Evolutionary conservation across 2,329 filamentous ascomycete genomes (phyloP).

Genomic region (Knufia petricola): DNA sequence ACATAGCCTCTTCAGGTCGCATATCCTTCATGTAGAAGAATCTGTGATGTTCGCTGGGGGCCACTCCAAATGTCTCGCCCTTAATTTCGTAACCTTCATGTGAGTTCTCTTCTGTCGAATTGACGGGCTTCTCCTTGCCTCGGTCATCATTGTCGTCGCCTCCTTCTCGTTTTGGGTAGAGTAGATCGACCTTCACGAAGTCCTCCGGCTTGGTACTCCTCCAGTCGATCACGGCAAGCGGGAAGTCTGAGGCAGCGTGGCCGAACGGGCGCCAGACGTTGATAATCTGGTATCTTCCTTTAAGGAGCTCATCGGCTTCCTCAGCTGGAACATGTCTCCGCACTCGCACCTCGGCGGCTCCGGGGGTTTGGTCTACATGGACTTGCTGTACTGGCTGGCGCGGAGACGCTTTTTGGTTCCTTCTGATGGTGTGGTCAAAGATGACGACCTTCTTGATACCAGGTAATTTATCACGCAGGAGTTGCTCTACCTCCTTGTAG

Average conservation of each 20-base stretch:
- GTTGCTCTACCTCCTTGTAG: slow-evolving; percentile 51
- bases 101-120: slow-evolving; percentile 36
- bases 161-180: slow-evolving; percentile 52
- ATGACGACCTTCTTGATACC: slow-evolving; percentile 54
- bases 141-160: slow-evolving; percentile 52
- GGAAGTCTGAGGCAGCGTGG: slow-evolving; percentile 54
- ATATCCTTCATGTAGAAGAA: slow-evolving; percentile 62
- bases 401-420: slow-evolving; percentile 43
- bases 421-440: slow-evolving; percentile 63
- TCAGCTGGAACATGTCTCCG: slow-evolving; percentile 48
- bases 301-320: slow-evolving; percentile 49
- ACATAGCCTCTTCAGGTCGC: slow-evolving; percentile 46
- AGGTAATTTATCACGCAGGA: slow-evolving; percentile 46
- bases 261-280: slow-evolving; percentile 63
- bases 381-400: slow-evolving; percentile 60
- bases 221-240: slow-evolving; percentile 60
- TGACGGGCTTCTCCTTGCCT: slow-evolving; percentile 49
- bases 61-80: slow-evolving; percentile 54
- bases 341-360: slow-evolving; percentile 52
- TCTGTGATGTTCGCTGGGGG: slow-evolving; percentile 47
- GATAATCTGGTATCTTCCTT: slow-evolving; percentile 55
- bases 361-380: slow-evolving; percentile 62
- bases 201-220: slow-evolving; percentile 48
- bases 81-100: slow-evolving; percentile 53
- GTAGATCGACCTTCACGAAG: slow-evolving; percentile 51